Base-by-base conservation (phyloP, 2,329 filamentous ascomycete species). In the Neocucurbitaria cava region DNA sequence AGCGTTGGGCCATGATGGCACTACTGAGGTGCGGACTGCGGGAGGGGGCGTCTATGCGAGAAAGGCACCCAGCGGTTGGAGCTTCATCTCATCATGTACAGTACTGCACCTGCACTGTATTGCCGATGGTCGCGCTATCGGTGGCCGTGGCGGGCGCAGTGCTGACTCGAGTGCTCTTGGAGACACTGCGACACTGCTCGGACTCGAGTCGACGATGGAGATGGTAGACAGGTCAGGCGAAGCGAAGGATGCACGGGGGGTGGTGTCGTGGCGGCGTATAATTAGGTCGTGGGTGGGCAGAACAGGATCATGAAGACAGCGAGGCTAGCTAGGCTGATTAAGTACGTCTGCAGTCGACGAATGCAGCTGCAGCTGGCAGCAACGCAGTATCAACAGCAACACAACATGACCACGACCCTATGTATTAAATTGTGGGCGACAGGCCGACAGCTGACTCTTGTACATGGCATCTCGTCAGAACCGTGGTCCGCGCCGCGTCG, bases 1-100 rank as follows among this genome's bases (percentile, higher is more conserved):
- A 67, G 56, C 70, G 63, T 46, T 71, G 52, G 21, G 72, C 69
- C 73, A 74, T 74, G 58, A 45, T 55, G 53, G 52, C 45, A 43
- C 58, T 21, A 39, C 46, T 38, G 24, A 31, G 44, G 49, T 42
- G 35, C 49, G 41, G n/a, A 38, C 39, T 42, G 38, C 41, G 49
- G 52, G 33, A 38, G 45, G 18, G 31, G 53, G 40, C 21, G 56
- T 38, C 51, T 35, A 49, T 44, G 39, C 41, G 44, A 41, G 47
- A 51, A 58, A 56, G 54, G 58, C 55, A 62, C 56, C 58, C 60
- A 66, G 57, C 61, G 47, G 24, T 21, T 28, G 39, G 21, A 47
- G 41, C n/a, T 56, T 60, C 59, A 58, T 54, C 50, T 38, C 60
- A 61, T 62, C 30, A 56, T 59, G 55, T n/a, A n/a, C n/a, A n/a